Evolutionary conservation across 805 yeast species (phyloP), one percentile per base, ranked within the genome.

Genomic region (Ascoidea tarda): DNA sequence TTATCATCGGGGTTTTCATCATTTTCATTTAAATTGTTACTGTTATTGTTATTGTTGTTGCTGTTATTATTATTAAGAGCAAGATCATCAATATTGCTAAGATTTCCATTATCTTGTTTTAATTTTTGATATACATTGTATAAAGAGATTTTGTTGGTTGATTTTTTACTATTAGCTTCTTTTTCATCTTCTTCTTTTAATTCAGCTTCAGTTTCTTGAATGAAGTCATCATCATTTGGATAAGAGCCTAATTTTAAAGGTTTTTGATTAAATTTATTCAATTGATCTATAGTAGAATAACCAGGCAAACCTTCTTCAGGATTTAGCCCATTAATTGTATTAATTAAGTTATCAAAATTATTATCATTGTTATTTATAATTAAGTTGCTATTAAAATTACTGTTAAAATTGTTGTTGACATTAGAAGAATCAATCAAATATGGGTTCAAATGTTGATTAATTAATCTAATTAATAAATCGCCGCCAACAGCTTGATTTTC

Each of bases 401-500:
- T 10, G 8, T 10, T 8, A 38, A 38, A 38, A 38, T 8, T 10
- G 14, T 38, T 38, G 14, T 38, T 38, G 58, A 28, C 67, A 63
- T 32, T 62, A 57, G 28, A 68, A 2, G 44, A 38, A 38, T 10
- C 60, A 47, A 76, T 81, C 59, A 93, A 73, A 64, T 87, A 81
- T 67, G 87, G 90, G 69, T 93, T 81, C 59, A 93, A 73, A 64
- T 87, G 81, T 67, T 88, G 90, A 69, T 93, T 93, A 57, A 93
- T 82, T 50, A 88, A 75, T 59, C 96, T 73, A 49, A 93, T 87
- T 52, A 91, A 73, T 46, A 91, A 77, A 1, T 90, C 84, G 1
- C 98, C 98, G 47, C 98, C 98, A 52, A 82, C 82, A 6, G 84
- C 84, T 66, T 89, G 97, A 64, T 89, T 87, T 62, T 91, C 97